Evolutionary conservation across 352 stramenopile genomes (phyloP).

Genomic region (Pythium plurisporium): DNA sequence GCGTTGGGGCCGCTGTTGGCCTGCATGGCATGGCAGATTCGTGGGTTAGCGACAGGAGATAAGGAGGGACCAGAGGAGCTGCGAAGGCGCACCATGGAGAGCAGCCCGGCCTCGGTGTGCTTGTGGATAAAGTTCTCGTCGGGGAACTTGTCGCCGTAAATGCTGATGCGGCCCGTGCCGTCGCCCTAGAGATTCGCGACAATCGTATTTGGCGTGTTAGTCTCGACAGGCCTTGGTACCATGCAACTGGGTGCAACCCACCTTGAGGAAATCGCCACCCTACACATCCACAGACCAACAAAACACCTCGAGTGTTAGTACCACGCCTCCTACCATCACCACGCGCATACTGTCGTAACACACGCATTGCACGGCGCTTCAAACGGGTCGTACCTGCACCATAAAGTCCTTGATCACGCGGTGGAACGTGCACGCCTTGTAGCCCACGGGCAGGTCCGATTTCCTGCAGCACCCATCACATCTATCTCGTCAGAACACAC

Average conservation of each 20-base stretch:
- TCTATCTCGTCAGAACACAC: not conserved
- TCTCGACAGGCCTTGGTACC: too few species aligned
- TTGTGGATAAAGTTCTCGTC: slow-evolving; percentile 84
- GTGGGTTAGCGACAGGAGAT: not conserved
- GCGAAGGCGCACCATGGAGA: slow-evolving; percentile 78
- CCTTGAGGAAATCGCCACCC: slow-evolving; percentile 84
- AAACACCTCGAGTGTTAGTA: too few species aligned
- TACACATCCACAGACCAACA: slow-evolving; percentile 11
- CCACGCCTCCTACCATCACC: not conserved
- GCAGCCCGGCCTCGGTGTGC: slow-evolving; percentile 69
- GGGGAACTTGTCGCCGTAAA: slow-evolving; percentile 86
- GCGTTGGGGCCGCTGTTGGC: slow-evolving; percentile 95
- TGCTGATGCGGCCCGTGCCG: slow-evolving; percentile 78
- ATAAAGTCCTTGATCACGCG: slow-evolving; percentile 99
- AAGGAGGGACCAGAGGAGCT: not conserved
- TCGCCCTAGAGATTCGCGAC: slow-evolving; percentile 30
- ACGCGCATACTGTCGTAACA: not conserved
- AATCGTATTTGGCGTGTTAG: too few species aligned
- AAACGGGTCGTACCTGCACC: slow-evolving; percentile 76
- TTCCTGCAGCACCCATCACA: slow-evolving; percentile 16
- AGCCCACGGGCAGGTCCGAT: slow-evolving; percentile 88
- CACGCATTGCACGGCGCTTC: not conserved
- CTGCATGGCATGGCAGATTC: slow-evolving; percentile 39
- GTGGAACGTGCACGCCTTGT: slow-evolving; percentile 98
- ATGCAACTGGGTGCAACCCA: slow-evolving; percentile 14